phyloP scores from a whole-genome alignment of 257 asterid genomes.

The Solanum bukasovii region DNA sequence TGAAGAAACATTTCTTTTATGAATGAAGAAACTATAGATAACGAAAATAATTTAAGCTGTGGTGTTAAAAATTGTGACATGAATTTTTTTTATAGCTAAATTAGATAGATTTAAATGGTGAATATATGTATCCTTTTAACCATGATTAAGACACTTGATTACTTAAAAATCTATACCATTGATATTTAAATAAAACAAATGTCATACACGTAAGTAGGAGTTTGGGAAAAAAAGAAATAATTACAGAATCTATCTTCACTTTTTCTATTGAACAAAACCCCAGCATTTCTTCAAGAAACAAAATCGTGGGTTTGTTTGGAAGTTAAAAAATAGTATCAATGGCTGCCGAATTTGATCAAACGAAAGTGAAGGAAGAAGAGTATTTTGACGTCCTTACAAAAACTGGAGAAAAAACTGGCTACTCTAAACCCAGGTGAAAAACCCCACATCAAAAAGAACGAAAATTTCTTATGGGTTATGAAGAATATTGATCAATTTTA shows the following conservation, averaged over 20 bases:
- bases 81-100: too few species aligned
- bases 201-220: too few species aligned
- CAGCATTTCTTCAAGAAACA: not conserved
- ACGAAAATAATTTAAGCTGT: too few species aligned
- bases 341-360: slow-evolving; percentile 3
- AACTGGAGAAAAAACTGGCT: slow-evolving; percentile 71
- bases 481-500: not conserved
- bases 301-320: not conserved
- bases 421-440: slow-evolving; percentile 69
- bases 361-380: slow-evolving; percentile 32
- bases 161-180: too few species aligned
- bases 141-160: too few species aligned
- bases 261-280: not conserved
- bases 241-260: not conserved
- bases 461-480: not conserved
- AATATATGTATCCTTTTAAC: too few species aligned
- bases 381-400: slow-evolving; percentile 64
- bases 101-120: too few species aligned
- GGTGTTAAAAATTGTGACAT: too few species aligned
- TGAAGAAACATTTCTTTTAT: too few species aligned
- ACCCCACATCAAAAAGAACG: not conserved
- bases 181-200: too few species aligned
- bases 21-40: too few species aligned
- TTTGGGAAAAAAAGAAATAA: too few species aligned
- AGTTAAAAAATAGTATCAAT: not conserved